Percentiles rank a stretch among this genome's conserved stretches.
These are phyloP conservation scores for Lactarius deliciosus DNA, from an alignment of 768 basidiomycete species.

Conservation along the genomic window DNA sequence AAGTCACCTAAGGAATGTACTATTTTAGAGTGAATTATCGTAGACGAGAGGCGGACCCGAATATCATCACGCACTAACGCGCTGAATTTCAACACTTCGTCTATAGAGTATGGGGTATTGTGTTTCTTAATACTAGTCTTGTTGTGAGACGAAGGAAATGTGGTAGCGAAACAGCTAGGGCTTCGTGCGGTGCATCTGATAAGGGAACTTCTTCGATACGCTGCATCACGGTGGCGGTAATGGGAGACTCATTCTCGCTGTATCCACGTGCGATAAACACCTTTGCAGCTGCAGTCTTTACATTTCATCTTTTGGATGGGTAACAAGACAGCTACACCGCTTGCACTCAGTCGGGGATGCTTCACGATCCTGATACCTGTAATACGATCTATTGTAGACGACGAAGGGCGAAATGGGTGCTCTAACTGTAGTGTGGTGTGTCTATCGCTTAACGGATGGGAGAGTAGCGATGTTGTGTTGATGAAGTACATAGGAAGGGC, in stretches of 20 bases:
- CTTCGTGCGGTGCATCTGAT: not conserved
- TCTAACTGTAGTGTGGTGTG: not conserved
- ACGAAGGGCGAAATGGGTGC: not conserved
- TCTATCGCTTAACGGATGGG: not conserved
- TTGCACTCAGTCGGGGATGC: not conserved
- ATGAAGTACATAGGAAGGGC: not conserved
- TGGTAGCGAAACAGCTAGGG: not conserved
- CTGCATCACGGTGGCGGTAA: not conserved
- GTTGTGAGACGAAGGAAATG: not conserved
- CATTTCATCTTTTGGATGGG: not conserved
- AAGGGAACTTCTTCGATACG: not conserved
- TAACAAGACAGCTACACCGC: not conserved
- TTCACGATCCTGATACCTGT: not conserved
- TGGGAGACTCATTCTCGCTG: not conserved
- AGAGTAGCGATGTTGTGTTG: not conserved
- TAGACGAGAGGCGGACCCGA: no score
- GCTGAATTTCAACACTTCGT: not conserved
- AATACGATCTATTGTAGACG: not conserved
- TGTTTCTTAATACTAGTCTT: not conserved
- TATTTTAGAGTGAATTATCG: no score
- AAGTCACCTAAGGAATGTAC: no score
- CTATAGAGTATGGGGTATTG: not conserved
- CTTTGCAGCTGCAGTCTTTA: not conserved
- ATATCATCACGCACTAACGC: no score
- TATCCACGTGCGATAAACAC: not conserved